Base-by-base conservation (phyloP, 2,329 filamentous ascomycete species). In the Tympanopsis confertula region DNA sequence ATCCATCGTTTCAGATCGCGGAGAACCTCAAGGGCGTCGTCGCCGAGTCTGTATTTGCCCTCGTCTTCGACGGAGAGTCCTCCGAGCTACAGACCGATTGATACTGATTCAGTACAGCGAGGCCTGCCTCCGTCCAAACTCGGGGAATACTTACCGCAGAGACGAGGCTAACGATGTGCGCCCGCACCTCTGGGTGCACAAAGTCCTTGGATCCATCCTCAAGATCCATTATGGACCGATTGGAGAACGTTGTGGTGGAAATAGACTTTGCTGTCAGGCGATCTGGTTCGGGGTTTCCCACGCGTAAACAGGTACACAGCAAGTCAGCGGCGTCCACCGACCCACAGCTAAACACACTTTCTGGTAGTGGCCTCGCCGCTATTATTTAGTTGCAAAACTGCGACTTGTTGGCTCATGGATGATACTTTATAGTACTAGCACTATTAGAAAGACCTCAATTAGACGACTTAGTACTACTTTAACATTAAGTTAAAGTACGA, bases 1-100 rank as follows among this genome's bases (percentile, higher is more conserved):
- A 98, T 72, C 91, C 91, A 98, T 74, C 82, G 82, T 54, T 91
- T 89, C 39, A 98, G 71, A 61, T 98, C 91, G 44, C 88, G 87
- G 40, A 98, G 68, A 52, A 88, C 89, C 41, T 91, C 85, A 42
- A 94, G 67, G 12, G 88, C 89, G 54, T 95, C 89, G 59, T 96
- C 89, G 59, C 91, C 91, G 24, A 96, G 77, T 33, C 86, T 71
- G 57, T 98, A 98, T 52, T 72, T 71, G 40, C 84, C 84, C 52
- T 87, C 80, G 50, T 89, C 80, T 47, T 86, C 82, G 37, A 78
- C 69, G 49, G 83, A 83, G 50, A 78, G 77, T 38, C 88, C 89
- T 62, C 88, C 89, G 45, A 95, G 78, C 86, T 94, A 56, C 32
- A 35, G 29, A n/a, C n/a, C n/a, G n/a, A n/a, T n/a, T n/a, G n/a